Conservation (phyloP, 148 eudicot species). For the Camellia granthamiana region DNA sequence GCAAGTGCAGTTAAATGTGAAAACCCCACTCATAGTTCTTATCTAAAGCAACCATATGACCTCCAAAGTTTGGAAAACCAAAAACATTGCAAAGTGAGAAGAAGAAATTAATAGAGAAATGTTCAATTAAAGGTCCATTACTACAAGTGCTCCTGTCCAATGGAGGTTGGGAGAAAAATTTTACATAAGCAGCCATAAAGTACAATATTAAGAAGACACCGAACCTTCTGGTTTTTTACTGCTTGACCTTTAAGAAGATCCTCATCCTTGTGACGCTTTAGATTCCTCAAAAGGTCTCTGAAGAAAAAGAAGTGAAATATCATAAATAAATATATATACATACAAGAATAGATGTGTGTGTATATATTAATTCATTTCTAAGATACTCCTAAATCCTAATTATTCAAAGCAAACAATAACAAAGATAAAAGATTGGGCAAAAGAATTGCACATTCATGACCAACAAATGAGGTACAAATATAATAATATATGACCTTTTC, state of each 20-base stretch:
- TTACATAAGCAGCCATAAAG: not conserved
- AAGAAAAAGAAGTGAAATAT: not conserved
- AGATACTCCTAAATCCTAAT: not conserved
- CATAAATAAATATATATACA: not conserved
- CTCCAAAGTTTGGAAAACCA: not conserved
- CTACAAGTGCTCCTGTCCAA: not conserved
- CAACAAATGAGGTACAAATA: not conserved
- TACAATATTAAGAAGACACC: conserved; percentile 1
- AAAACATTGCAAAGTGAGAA: not conserved
- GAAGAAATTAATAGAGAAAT: not conserved
- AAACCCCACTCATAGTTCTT: not conserved
- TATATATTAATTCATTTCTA: not conserved
- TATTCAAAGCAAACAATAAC: not conserved
- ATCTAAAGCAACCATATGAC: not conserved
- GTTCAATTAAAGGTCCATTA: not conserved
- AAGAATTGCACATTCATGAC: not conserved
- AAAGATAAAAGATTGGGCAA: not conserved
- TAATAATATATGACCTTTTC: not conserved
- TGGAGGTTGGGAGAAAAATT: not conserved
- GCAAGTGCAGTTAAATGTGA: not conserved
- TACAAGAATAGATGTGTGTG: not conserved
- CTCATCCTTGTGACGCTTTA: conserved; percentile 73
- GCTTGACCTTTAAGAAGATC: conserved; percentile 87
- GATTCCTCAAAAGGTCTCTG: conserved; percentile 65
- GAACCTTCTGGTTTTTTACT: conserved; percentile 88